Percentiles rank a stretch among this genome's conserved stretches.
phyloP scores from a whole-genome alignment of 73 alveolate species.

The Tetrahymena malaccensis region DNA sequence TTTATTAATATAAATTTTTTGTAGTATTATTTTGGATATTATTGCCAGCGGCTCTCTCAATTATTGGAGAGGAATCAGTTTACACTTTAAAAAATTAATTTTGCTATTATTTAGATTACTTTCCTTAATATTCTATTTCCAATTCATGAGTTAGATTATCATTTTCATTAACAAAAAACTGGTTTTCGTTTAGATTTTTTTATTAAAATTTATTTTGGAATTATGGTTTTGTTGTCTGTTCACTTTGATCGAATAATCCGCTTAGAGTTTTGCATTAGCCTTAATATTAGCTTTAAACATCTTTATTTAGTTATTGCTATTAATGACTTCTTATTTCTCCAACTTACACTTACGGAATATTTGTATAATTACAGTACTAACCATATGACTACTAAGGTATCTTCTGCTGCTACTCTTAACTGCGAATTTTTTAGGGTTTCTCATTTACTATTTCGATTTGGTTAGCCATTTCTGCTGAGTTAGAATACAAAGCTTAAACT shows the following conservation, averaged over 20 bases:
- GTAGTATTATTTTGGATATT: neutral
- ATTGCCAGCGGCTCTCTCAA: neutral
- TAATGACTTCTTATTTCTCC: neutral
- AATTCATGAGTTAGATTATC: neutral
- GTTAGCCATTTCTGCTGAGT: neutral
- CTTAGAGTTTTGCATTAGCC: neutral
- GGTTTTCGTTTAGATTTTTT: neutral
- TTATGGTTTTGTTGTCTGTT: neutral
- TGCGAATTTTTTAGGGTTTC: neutral
- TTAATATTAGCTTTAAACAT: neutral
- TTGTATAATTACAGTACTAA: no score
- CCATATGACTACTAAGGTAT: no score
- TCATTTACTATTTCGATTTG: neutral
- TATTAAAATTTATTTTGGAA: neutral
- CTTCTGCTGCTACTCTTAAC: neutral
- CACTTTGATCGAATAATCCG: neutral
- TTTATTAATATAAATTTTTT: no score
- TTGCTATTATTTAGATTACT: neutral
- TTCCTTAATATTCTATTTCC: neutral
- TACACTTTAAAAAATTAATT: neutral
- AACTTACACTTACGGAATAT: neutral
- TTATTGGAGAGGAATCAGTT: neutral
- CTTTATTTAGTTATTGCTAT: neutral
- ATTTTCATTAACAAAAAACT: neutral
- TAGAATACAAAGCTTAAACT: neutral